Evolutionary conservation across 257 asterid genomes (phyloP).

Genomic region (Solanum acaule): DNA sequence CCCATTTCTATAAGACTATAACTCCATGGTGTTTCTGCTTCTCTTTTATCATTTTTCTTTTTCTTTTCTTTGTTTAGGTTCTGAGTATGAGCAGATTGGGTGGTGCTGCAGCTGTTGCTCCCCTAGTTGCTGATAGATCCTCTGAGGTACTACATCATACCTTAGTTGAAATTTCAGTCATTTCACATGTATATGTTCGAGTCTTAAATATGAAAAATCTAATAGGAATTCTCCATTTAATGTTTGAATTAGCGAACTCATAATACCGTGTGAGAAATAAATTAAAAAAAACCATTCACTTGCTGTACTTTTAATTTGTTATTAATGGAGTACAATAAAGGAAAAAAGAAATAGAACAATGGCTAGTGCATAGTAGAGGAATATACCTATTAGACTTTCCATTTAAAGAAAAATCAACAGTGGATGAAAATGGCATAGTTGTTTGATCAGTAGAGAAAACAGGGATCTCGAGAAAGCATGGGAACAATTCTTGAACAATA

Average conservation of each 20-base stretch:
- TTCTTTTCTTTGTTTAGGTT: constrained; percentile 35
- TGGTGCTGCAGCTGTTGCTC: constrained; percentile 79
- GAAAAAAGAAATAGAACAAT: not conserved
- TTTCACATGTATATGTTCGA: not conserved
- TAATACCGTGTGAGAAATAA: not conserved
- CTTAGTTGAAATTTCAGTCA: not conserved
- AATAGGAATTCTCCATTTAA: not conserved
- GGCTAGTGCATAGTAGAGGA: not conserved
- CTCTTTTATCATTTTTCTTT: not conserved
- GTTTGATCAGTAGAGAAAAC: not conserved
- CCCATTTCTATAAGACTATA: not conserved
- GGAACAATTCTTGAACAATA: constrained; percentile 8
- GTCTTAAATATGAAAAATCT: not conserved
- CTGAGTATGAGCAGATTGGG: constrained; percentile 94
- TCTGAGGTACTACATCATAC: constrained; percentile 43
- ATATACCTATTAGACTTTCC: constrained; percentile 2
- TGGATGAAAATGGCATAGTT: not conserved
- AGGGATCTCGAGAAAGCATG: too few species aligned
- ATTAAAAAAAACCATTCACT: not conserved
- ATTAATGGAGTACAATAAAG: not conserved
- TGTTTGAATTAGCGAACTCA: not conserved
- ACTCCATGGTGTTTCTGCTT: not conserved
- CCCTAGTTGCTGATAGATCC: constrained; percentile 54
- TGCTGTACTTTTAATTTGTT: not conserved
- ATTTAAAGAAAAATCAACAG: not conserved